Conservation (phyloP, 768 basidiomycete species). For the Mycena vulgaris region DNA sequence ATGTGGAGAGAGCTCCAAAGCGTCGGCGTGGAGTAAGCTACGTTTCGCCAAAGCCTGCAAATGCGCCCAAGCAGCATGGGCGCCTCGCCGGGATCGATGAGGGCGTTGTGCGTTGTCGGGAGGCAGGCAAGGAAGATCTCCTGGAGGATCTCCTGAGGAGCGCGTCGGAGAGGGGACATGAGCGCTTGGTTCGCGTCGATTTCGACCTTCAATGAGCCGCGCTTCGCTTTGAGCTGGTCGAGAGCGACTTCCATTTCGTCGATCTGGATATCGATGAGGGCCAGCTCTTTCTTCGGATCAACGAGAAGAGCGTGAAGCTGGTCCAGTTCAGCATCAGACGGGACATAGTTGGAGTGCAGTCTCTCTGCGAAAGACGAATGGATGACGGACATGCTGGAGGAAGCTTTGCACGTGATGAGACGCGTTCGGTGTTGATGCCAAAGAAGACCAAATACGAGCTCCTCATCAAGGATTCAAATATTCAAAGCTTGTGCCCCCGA, state of each 20-base stretch:
- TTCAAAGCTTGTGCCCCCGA: no score
- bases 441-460: no score
- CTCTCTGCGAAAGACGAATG: slow-evolving; percentile 19
- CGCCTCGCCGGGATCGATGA: slow-evolving; percentile 10
- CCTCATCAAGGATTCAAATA: no score
- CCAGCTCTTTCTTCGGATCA: not conserved
- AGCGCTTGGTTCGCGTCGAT: slow-evolving; percentile 19
- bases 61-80: slow-evolving; percentile 16
- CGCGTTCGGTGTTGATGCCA: no score
- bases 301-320: not conserved
- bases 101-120: slow-evolving; percentile 15
- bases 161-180: slow-evolving; percentile 7
- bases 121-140: slow-evolving; percentile 26
- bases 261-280: slow-evolving; percentile 5
- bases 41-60: slow-evolving; percentile 12
- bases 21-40: slow-evolving; percentile 16
- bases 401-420: no score
- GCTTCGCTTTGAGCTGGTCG: not conserved
- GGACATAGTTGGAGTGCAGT: slow-evolving; percentile 24
- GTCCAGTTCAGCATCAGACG: slow-evolving; percentile 9
- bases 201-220: not conserved
- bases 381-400: no score
- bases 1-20: slow-evolving; percentile 27
- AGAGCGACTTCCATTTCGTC: not conserved
- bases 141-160: slow-evolving; percentile 19